Conservation (phyloP, 768 basidiomycete genomes). For the Auriscalpium vulgare region DNA sequence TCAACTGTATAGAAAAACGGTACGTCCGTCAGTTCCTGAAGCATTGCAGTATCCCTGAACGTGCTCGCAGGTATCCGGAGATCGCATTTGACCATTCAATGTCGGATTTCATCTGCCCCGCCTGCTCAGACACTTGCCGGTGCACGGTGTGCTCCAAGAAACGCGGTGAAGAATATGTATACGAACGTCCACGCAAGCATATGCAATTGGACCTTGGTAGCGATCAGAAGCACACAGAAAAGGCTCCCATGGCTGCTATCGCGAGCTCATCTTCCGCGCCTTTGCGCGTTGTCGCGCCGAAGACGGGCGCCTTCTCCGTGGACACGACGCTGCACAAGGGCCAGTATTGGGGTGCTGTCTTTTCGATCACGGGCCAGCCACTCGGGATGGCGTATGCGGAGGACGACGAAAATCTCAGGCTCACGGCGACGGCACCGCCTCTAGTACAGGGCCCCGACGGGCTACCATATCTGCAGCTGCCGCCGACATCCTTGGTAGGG, state of each 20-base stretch:
- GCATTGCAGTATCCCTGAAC: neutral
- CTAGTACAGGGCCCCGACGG: too few relatives aligned
- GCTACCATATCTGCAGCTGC: too few relatives aligned
- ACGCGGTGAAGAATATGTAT: conserved; percentile 41
- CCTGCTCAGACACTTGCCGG: conserved; percentile 37
- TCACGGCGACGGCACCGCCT: too few relatives aligned
- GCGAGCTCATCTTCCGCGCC: neutral
- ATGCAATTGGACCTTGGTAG: neutral
- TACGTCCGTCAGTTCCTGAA: neutral
- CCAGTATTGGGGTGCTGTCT: neutral
- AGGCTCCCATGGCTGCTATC: neutral
- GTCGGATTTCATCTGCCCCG: conserved; percentile 34
- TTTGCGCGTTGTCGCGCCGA: too few relatives aligned
- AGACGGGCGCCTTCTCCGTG: too few relatives aligned
- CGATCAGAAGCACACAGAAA: neutral
- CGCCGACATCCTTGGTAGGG: too few relatives aligned
- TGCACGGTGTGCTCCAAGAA: conserved; percentile 37
- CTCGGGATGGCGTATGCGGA: neutral
- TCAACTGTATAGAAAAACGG: conserved; percentile 10
- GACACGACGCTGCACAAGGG: neutral
- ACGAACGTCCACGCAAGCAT: conserved; percentile 20
- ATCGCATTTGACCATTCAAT: conserved; percentile 26
- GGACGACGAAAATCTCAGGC: neutral
- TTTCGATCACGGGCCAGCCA: neutral
- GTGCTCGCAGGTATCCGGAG: conserved; percentile 29